Percentiles rank a stretch among this genome's conserved stretches.
Conservation (phyloP, 106 monocot genomes). For the Apostasia ramifera region DNA sequence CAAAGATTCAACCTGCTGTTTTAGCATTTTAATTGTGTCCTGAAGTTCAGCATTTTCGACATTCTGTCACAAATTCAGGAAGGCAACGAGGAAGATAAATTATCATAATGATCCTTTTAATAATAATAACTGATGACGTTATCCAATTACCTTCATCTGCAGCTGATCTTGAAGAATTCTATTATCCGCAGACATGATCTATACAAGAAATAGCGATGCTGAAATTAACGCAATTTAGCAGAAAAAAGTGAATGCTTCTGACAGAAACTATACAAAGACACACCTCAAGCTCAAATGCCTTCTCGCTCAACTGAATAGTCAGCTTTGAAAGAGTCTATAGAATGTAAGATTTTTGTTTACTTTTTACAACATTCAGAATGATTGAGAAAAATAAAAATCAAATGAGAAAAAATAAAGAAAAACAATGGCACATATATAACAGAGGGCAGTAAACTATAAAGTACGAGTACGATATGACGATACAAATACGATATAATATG, state of each 20-base stretch:
- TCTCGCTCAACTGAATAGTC: constrained; percentile 73
- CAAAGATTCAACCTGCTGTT: constrained; percentile 51
- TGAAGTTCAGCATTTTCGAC: constrained; percentile 71
- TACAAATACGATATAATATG: too few relatives aligned
- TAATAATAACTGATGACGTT: neutral
- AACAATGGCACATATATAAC: neutral
- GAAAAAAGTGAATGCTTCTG: neutral
- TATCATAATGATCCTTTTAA: constrained; percentile 1
- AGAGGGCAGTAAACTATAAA: too few relatives aligned
- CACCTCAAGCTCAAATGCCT: constrained; percentile 96
- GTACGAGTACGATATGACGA: too few relatives aligned
- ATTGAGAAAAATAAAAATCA: neutral
- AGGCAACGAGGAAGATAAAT: constrained; percentile 1
- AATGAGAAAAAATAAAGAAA: neutral
- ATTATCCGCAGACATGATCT: constrained; percentile 98
- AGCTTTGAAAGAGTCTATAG: constrained; percentile 67
- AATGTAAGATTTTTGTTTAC: neutral
- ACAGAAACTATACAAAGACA: constrained; percentile 6
- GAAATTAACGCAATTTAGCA: constrained; percentile 5
- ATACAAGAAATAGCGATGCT: constrained; percentile 2
- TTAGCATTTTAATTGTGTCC: constrained; percentile 52
- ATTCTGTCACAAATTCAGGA: constrained; percentile 31
- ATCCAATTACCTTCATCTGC: constrained; percentile 68
- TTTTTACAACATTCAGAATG: neutral
- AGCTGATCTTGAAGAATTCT: constrained; percentile 91